A percentile compares a stretch with the other conserved stretches of the same genome.
phyloP scores from a whole-genome alignment of 73 alveolate species.

The Paramecium caudatum region DNA sequence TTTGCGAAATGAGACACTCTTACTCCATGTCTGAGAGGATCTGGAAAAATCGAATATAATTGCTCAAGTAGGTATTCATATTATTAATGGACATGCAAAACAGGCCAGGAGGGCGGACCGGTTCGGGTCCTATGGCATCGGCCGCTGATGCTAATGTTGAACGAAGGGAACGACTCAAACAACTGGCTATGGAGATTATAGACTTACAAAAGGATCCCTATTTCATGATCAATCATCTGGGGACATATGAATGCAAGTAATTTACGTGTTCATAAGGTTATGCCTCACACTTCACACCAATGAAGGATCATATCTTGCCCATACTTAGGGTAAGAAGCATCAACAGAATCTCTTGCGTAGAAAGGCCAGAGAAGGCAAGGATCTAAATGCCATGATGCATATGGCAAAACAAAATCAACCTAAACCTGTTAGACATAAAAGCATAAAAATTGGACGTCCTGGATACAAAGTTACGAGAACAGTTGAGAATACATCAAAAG shows the following conservation, averaged over 20 bases:
- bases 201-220: conserved; percentile 99
- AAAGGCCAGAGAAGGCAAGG: conserved; percentile 92
- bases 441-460: conserved; percentile 99
- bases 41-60: conserved; percentile 47
- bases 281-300: conserved; percentile 99
- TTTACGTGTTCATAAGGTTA: conserved; percentile 77
- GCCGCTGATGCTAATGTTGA: conserved; percentile 88
- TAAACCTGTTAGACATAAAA: conserved; percentile 79
- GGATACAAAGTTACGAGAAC: conserved; percentile 98
- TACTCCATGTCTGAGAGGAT: conserved; percentile 33
- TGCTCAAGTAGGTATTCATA: conserved; percentile 40
- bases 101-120: conserved; percentile 93
- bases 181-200: conserved; percentile 97
- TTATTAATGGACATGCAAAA: conserved; percentile 88
- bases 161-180: conserved; percentile 96
- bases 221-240: conserved; percentile 98
- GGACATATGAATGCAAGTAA: conserved; percentile 97
- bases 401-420: conserved; percentile 81
- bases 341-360: conserved; percentile 96
- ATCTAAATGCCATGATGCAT: conserved; percentile 83
- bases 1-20: conserved; percentile 20
- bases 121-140: conserved; percentile 95
- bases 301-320: conserved; percentile 98
- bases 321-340: conserved; percentile 99
- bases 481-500: conserved; percentile 96